phyloP scores from a whole-genome alignment of 2,329 filamentous ascomycete genomes.

The Colletotrichum nymphaeae region DNA sequence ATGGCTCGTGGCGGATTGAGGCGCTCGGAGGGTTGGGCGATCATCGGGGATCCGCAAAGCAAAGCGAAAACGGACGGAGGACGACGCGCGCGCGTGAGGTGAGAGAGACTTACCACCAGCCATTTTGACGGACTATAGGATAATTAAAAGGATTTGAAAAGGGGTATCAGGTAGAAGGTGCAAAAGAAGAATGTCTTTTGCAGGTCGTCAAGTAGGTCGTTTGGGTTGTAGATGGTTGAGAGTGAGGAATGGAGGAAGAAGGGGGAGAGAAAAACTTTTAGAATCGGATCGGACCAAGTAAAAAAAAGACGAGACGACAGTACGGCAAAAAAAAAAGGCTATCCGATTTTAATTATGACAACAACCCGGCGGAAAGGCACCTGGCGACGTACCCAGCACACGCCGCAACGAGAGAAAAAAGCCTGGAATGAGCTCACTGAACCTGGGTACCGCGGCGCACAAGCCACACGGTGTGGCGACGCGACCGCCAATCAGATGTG shows the following conservation, averaged over 20 bases:
- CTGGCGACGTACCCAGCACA: slow-evolving; percentile 38
- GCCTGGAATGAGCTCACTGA: slow-evolving; percentile 44
- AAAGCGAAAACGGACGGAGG: neutral
- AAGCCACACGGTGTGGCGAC: slow-evolving; percentile 48
- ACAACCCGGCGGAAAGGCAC: slow-evolving; percentile 41
- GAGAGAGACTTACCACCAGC: slow-evolving; percentile 55
- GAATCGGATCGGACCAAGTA: slow-evolving; percentile 38
- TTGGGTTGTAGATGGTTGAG: slow-evolving; percentile 19
- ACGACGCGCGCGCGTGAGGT: neutral
- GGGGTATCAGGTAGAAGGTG: slow-evolving; percentile 40
- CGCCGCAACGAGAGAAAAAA: neutral
- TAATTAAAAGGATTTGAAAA: slow-evolving; percentile 35
- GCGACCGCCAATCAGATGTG: slow-evolving; percentile 50
- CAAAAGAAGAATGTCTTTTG: slow-evolving; percentile 37
- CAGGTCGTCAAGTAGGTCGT: slow-evolving; percentile 33
- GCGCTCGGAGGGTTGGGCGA: neutral
- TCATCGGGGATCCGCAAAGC: slow-evolving; percentile 25
- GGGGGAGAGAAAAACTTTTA: slow-evolving; percentile 38
- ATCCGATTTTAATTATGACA: slow-evolving; percentile 55
- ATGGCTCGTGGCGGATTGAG: slow-evolving; percentile 19
- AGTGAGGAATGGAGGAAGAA: slow-evolving; percentile 8
- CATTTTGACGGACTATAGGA: slow-evolving; percentile 48
- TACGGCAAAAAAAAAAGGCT: slow-evolving; percentile 33
- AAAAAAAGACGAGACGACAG: slow-evolving; percentile 41
- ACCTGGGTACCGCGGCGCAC: slow-evolving; percentile 20